phyloP scores from a whole-genome alignment of 179 eudicot species.

The Nepenthes alata region DNA sequence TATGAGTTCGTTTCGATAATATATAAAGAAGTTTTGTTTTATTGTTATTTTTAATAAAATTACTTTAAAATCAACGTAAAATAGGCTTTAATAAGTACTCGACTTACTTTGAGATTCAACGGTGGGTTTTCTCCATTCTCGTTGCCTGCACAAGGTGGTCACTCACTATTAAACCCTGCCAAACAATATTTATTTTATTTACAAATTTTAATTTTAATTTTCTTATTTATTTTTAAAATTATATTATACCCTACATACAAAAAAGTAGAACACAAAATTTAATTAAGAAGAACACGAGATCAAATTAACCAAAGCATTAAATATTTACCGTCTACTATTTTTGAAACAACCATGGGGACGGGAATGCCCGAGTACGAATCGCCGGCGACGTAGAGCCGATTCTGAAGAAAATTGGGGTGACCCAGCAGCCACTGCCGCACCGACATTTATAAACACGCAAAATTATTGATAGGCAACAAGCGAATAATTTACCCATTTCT shows the following conservation, averaged over 20 bases:
- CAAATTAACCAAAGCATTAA: neutral
- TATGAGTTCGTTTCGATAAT: too few species aligned
- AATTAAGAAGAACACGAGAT: too few species aligned
- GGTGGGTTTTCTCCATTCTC: neutral
- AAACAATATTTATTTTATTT: neutral
- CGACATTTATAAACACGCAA: neutral
- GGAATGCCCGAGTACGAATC: conserved; percentile 16
- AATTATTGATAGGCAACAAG: neutral
- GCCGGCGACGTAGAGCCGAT: conserved; percentile 13
- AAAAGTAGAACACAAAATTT: too few species aligned
- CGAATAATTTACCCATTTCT: neutral
- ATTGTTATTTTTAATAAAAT: too few species aligned
- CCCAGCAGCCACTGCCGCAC: conserved; percentile 14
- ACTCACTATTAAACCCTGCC: too few species aligned
- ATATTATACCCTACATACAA: too few species aligned
- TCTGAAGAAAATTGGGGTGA: conserved; percentile 14
- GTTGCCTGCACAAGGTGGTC: conserved; percentile 8
- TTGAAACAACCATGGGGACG: conserved; percentile 9
- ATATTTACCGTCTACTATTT: conserved; percentile 15
- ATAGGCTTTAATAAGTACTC: too few species aligned
- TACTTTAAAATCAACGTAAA: too few species aligned
- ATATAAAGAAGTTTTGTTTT: too few species aligned
- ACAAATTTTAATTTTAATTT: neutral
- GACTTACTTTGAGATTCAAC: conserved; percentile 14
- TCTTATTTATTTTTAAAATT: neutral